Base-by-base conservation (phyloP, 176 grass and related monocot genomes). In the Zizania latifolia region DNA sequence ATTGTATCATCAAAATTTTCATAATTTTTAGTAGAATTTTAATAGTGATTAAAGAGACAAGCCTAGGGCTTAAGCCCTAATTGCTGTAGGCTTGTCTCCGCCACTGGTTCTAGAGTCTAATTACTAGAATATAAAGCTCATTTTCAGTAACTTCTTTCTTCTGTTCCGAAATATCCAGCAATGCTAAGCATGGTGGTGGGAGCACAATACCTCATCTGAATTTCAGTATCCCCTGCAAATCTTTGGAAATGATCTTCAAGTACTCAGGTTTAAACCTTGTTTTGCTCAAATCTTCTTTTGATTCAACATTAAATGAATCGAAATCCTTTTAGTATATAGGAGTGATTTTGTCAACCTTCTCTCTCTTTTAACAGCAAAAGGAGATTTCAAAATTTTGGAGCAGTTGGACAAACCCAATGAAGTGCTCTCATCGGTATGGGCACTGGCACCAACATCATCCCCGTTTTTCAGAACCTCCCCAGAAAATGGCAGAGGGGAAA, bases 131-230 rank as follows among this genome's bases (percentile, higher is more conserved):
- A 48, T 32, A 58, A 63, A 46, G 14, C 59, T 83, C 32, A 23
- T 19, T 32, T 51, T 19, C 4, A 38, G 19, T 9, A 54, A 15
- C 53, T 82, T 36, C 45, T 72, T 85, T 68, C 48, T 55, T 62
- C 39, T 73, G 6, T 76, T 72, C 21, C 4, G 29, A 53, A 6
- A 57, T 76, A 57, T 91, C 31, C 86, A 97, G 94, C 81, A 97
- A 97, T 75, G 94, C 94, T 39, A 97, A 86, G 78, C 94, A 97
- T 87, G 88, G 90, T 58, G 87, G 78, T 46, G 86, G 94, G 81
- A 93, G 74, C 71, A 97, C 84, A 84, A 91, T 97, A 87, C 94
- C 94, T 27, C 80, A 87, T 48, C 76, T 97, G 78, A 97, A 97
- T 81, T 97, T 93, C 76, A 89, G 94, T 81, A 93, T 97, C 34